phyloP scores from a whole-genome alignment of 1,284 basidiomycete species.

The Ceratobasidium sp. region DNA sequence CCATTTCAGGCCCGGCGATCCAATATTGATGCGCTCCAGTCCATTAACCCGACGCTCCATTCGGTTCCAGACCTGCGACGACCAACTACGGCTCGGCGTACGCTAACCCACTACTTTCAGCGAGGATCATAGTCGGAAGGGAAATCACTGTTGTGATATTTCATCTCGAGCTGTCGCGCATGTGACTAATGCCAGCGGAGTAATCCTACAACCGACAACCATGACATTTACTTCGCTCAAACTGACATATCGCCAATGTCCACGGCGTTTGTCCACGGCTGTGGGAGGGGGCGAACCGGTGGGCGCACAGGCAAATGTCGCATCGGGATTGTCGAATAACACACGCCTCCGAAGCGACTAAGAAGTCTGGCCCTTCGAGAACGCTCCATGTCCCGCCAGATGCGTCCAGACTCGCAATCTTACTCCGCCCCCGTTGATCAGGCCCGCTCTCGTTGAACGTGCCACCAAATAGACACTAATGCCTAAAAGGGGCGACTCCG shows the following conservation, averaged over 20 bases:
- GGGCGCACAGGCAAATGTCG: no score
- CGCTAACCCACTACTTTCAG: not conserved
- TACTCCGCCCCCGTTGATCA: not conserved
- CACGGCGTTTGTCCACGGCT: not conserved
- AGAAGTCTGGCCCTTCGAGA: no score
- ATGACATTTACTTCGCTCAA: not conserved
- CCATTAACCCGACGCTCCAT: conserved; percentile 7
- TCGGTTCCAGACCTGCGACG: conserved; percentile 27
- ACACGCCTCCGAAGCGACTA: no score
- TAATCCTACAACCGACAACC: no score
- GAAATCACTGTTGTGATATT: not conserved
- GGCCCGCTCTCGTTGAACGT: not conserved
- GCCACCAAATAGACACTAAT: not conserved
- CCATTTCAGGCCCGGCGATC: conserved; percentile 13
- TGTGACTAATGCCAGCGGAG: no score
- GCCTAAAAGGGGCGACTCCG: conserved; percentile 16
- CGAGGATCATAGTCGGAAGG: not conserved
- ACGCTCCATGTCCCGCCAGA: no score
- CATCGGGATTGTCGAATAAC: no score
- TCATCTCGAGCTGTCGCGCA: not conserved
- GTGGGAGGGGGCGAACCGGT: not conserved
- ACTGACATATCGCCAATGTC: not conserved
- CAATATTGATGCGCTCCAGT: not conserved
- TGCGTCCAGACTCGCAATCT: not conserved
- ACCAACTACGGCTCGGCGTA: conserved; percentile 20